Evolutionary conservation across 2,329 filamentous ascomycete species (phyloP).

Genomic region (Alternaria sp.): DNA sequence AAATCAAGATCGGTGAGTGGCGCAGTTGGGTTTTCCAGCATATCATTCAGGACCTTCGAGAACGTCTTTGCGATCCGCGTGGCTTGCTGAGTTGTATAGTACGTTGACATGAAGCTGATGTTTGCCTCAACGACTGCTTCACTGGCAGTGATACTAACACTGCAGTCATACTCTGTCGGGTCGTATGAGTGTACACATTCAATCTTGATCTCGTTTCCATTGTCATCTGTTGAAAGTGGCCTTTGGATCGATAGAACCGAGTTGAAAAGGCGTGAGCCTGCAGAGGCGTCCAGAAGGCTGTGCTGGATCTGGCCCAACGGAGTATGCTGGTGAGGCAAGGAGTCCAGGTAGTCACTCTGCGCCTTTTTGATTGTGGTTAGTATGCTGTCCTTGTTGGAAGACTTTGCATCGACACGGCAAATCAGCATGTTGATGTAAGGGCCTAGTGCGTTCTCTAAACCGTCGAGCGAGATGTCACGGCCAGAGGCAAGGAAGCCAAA

Average conservation of each 20-base stretch:
- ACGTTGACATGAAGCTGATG: background rate
- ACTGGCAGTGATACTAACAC: background rate
- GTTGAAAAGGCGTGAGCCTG: conserved; percentile 4
- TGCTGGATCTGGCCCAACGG: conserved; percentile 4
- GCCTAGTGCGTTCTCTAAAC: conserved; percentile 28
- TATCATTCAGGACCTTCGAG: too few species aligned
- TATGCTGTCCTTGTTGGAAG: conserved; percentile 17
- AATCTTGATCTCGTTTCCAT: background rate
- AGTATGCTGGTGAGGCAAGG: background rate
- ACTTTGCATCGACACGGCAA: conserved; percentile 13
- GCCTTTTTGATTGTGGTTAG: too few species aligned
- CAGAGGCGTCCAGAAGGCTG: conserved; percentile 1
- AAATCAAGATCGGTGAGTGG: too few species aligned
- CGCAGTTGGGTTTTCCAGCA: too few species aligned
- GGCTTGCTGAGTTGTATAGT: too few species aligned
- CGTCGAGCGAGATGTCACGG: conserved; percentile 29
- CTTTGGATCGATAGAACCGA: background rate
- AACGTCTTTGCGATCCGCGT: too few species aligned
- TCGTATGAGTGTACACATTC: conserved; percentile 2
- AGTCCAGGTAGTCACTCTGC: too few species aligned
- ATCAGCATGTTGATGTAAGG: conserved; percentile 19
- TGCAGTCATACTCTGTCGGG: conserved; percentile 7
- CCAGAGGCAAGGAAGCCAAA: conserved; percentile 37
- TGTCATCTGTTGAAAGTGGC: too few species aligned
- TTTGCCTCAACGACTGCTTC: too few species aligned